Percentiles rank a stretch among this genome's conserved stretches.
Evolutionary conservation across 2,329 filamentous ascomycete genomes (phyloP).

Genomic region (Monosporascus sp.): DNA sequence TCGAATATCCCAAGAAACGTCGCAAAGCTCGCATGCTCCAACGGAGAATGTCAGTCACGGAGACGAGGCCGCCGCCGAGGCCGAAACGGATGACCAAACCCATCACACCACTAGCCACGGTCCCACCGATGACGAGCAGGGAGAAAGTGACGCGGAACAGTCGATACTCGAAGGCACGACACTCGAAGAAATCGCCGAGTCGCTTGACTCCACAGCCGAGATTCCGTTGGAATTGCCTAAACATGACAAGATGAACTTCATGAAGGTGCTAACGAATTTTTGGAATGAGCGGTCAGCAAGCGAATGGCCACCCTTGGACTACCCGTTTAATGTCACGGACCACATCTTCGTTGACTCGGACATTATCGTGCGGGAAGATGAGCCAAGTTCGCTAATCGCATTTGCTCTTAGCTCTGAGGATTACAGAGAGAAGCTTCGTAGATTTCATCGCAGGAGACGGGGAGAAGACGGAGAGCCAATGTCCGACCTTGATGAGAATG

Average conservation of each 20-base stretch:
- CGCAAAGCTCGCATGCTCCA: constrained; percentile 7
- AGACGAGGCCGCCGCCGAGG: constrained; percentile 31
- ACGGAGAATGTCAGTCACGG: constrained; percentile 22
- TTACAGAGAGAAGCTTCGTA: constrained; percentile 72
- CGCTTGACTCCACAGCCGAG: constrained; percentile 55
- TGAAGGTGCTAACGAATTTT: constrained; percentile 95
- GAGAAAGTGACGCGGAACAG: constrained; percentile 66
- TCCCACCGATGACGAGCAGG: constrained; percentile 64
- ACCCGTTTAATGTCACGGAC: constrained; percentile 80
- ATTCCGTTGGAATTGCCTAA: constrained; percentile 74
- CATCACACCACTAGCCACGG: constrained; percentile 47
- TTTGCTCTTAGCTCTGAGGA: constrained; percentile 85
- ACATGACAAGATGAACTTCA: constrained; percentile 85
- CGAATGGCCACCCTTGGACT: constrained; percentile 88
- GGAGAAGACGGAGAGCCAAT: constrained; percentile 14
- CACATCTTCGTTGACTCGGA: constrained; percentile 97
- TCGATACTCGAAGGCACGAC: constrained; percentile 64
- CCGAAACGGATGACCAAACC: constrained; percentile 37
- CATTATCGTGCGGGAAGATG: constrained; percentile 94
- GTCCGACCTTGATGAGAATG: constrained; percentile 25
- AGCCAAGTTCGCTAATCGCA: constrained; percentile 92
- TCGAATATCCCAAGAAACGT: constrained; percentile 6
- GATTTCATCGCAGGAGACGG: constrained; percentile 25
- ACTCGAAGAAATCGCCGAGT: constrained; percentile 57
- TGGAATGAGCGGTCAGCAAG: constrained; percentile 97